Conservation (phyloP, 2,329 filamentous ascomycete genomes). For the Talaromyces piceae region DNA sequence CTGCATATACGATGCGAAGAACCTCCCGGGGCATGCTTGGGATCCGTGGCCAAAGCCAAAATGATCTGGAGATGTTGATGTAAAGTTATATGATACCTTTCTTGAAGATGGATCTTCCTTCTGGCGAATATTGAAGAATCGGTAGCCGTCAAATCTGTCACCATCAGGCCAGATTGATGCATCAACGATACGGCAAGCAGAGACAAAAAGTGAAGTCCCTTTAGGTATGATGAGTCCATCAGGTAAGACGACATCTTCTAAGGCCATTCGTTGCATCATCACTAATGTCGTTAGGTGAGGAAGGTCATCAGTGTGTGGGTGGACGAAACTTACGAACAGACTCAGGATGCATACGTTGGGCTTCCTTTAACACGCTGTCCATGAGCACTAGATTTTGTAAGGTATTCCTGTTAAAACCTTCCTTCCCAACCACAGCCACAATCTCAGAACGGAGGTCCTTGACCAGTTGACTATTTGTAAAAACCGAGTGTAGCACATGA, state of each 20-base stretch:
- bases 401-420: conserved; percentile 1
- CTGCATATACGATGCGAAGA: conserved; percentile 20
- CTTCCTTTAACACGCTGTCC: conserved; percentile 21
- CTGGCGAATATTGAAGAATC: conserved; percentile 41
- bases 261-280: conserved; percentile 8
- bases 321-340: conserved; percentile 14
- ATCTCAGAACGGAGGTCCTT: conserved; percentile 3
- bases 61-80: conserved; percentile 46
- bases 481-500: too few relatives aligned
- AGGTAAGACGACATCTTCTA: conserved; percentile 14
- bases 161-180: conserved; percentile 39
- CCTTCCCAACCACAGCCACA: conserved; percentile 1
- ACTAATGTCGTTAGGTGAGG: conserved; percentile 4
- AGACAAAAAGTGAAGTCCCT: conserved; percentile 31
- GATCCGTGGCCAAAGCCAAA: conserved; percentile 52
- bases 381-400: conserved; percentile 12
- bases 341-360: conserved; percentile 15
- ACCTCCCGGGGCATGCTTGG: conserved; percentile 34
- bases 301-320: conserved; percentile 2
- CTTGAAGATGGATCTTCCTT: conserved; percentile 3
- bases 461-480: too few relatives aligned
- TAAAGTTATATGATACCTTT: too few relatives aligned
- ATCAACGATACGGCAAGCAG: conserved; percentile 10
- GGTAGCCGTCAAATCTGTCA: conserved; percentile 42
- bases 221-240: conserved; percentile 42